Percentiles rank a stretch among this genome's conserved stretches.
Evolutionary conservation across 306 rosid species (phyloP).

Genomic region (Erythrophleum fordii): DNA sequence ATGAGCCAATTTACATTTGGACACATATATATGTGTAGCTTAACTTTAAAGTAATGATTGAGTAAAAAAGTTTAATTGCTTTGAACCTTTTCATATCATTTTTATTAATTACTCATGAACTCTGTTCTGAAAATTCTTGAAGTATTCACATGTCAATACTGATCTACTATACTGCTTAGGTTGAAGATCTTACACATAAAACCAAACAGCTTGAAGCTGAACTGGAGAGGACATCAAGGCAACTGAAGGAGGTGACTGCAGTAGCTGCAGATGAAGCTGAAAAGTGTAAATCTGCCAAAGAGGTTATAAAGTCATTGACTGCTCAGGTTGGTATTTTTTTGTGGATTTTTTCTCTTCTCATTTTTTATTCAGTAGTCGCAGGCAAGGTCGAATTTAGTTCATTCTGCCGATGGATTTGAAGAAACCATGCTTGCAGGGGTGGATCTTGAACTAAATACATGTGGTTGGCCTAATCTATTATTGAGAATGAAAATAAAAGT

Average conservation of each 20-base stretch:
- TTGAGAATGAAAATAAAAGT: background rate
- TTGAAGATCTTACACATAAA: constrained; percentile 71
- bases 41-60: background rate
- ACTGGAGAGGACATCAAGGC: constrained; percentile 67
- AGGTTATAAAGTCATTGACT: constrained; percentile 81
- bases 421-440: constrained; percentile 14
- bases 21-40: background rate
- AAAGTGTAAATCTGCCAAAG: constrained; percentile 88
- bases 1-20: background rate
- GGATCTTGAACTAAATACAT: constrained; percentile 16
- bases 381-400: constrained; percentile 13
- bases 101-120: constrained; percentile 12
- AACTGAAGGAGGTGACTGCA: constrained; percentile 73
- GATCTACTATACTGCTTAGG: constrained; percentile 50
- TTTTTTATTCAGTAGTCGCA: constrained; percentile 20
- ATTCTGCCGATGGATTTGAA: constrained; percentile 31
- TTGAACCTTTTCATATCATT: constrained; percentile 27
- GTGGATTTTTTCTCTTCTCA: background rate
- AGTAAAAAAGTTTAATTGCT: constrained; percentile 10
- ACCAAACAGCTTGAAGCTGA: constrained; percentile 79
- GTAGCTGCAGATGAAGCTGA: constrained; percentile 86
- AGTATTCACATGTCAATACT: constrained; percentile 18
- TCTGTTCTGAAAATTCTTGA: constrained; percentile 18
- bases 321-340: constrained; percentile 62
- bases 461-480: constrained; percentile 7